Conservation (phyloP, 1,139 yeast species). For the Pneumocystis oryctolagi region DNA sequence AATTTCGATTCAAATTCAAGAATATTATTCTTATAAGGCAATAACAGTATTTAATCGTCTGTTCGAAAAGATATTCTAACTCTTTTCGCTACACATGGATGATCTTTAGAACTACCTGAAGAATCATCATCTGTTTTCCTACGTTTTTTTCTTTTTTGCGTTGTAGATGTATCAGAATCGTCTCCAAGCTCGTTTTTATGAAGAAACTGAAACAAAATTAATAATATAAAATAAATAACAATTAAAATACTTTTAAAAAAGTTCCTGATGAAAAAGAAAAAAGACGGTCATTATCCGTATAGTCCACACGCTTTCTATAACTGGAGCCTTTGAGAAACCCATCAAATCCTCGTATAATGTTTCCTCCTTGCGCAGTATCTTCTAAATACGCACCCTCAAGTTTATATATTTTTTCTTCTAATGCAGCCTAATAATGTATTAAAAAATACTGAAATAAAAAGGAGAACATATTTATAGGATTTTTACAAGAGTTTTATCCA, state of each 20-base stretch:
- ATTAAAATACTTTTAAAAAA: slow-evolving; percentile 29
- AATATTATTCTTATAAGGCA: background rate
- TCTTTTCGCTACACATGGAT: background rate
- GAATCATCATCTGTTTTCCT: background rate
- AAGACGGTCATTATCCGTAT: slow-evolving; percentile 69
- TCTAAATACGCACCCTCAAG: slow-evolving; percentile 67
- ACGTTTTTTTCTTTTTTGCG: background rate
- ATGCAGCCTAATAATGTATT: slow-evolving; percentile 12
- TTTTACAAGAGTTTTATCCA: slow-evolving; percentile 45
- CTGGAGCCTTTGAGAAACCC: slow-evolving; percentile 43
- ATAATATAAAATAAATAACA: background rate
- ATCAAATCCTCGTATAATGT: slow-evolving; percentile 81
- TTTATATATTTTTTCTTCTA: slow-evolving; percentile 73
- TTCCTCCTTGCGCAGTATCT: slow-evolving; percentile 50
- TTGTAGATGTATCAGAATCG: background rate
- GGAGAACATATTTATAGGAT: background rate
- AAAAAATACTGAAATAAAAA: slow-evolving; percentile 12
- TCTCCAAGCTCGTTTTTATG: background rate
- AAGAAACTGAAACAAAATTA: background rate
- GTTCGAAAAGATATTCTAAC: slow-evolving; percentile 1
- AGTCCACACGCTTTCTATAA: slow-evolving; percentile 30
- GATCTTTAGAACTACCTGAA: background rate
- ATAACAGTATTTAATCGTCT: background rate
- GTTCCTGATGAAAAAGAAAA: slow-evolving; percentile 70
- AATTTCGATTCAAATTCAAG: background rate